Percentiles rank a stretch among this genome's conserved stretches.
Conservation (phyloP, 139 green algal species). For the Chlorella ohadii region DNA sequence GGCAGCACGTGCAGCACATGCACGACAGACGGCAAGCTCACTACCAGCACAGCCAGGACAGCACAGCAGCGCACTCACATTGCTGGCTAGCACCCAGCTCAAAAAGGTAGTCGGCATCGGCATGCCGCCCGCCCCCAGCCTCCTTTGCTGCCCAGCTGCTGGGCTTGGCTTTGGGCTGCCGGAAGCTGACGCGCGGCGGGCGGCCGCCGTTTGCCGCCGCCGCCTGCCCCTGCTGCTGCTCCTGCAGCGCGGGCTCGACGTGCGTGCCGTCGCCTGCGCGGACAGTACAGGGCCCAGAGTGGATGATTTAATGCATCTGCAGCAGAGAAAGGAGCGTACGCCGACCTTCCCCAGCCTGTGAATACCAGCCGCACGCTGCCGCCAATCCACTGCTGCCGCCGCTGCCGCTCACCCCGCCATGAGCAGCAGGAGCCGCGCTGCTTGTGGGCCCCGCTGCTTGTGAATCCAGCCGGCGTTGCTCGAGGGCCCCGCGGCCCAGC, state of each 20-base stretch:
- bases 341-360: background rate
- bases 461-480: no score
- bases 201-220: background rate
- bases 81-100: constrained; percentile 52
- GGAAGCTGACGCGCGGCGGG: constrained; percentile 2
- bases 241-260: background rate
- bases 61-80: background rate
- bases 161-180: background rate
- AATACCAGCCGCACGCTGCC: background rate
- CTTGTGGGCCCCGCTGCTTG: background rate
- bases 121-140: constrained; percentile 41
- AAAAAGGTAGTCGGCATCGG: constrained; percentile 63
- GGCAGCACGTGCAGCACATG: no score
- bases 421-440: background rate
- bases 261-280: background rate
- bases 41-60: no score
- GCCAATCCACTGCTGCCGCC: background rate
- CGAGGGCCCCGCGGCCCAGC: no score
- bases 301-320: background rate
- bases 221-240: background rate
- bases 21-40: no score
- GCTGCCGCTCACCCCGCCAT: background rate
- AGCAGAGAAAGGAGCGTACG: background rate
- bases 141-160: constrained; percentile 66
- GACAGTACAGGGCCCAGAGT: background rate